Base-by-base conservation (phyloP, 305 asterid genomes). In the Salvia sclarea region DNA sequence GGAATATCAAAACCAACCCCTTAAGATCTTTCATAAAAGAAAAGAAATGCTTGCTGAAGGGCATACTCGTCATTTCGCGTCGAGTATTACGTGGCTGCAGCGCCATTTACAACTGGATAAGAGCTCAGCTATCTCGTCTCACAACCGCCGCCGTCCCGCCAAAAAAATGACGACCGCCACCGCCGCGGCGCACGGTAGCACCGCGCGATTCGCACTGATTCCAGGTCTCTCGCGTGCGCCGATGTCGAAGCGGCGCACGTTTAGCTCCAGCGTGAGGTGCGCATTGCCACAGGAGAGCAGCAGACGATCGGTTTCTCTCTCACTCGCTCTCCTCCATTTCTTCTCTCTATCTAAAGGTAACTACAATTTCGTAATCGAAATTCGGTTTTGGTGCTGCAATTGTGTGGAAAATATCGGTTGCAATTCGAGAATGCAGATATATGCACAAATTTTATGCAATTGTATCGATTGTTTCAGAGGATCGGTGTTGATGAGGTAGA, bases 301-400 rank as follows among this genome's bases (percentile, higher is more conserved):
- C 86, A 76, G 98, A 70, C 78, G 96, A 76, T 61, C 61, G 70
- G 82, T 90, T 66, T 86, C 95, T 33, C 60, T 85, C 24, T 77
- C 96, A 6, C 79, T 89, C 10, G 74, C 79, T 73, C 69, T 74
- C 33, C 75, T 89, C 73, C 80, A 80, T 21, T 75, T 79, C 60
- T 75, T 89, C 69, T 80, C 84, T 55, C 64, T 71, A 12, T 82
- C 95, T 63, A 74, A 76, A 75, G 88, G 98, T 87, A 13, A 45
- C 56, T 47, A 6, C 48, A 11, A 41, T 8, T 55, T 41, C 56
- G 48, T 40, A 21, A 16, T 6, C 14, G 13, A 11, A 17, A 21
- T 17, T 53, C 43, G 20, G 45, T 44, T 28, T 12, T 7, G 41
- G 31, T 25, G 14, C 14, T 41, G 2, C 55, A 47, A 59, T 21